These are phyloP conservation scores for Nakaseomyces glabratus DNA, from an alignment of 1,139 yeast genomes.

Conservation along the genomic window DNA sequence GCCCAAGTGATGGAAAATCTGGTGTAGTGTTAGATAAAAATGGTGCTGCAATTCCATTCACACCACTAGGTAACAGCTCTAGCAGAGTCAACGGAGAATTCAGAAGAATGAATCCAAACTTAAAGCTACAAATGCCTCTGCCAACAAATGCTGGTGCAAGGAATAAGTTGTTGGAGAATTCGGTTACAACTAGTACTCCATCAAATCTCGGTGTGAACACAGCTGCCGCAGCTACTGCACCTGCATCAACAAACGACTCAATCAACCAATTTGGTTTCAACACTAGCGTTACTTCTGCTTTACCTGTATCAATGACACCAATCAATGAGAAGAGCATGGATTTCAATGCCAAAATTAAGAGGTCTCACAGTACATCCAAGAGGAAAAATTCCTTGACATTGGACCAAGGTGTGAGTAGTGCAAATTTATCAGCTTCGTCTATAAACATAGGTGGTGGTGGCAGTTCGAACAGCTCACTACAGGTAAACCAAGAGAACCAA, in stretches of 20 bases:
- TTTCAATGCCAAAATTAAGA: constrained; percentile 17
- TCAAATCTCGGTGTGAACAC: constrained; percentile 10
- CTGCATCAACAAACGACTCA: constrained; percentile 29
- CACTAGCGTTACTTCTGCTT: constrained; percentile 41
- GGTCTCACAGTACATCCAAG: constrained; percentile 23
- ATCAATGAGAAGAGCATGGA: constrained; percentile 49
- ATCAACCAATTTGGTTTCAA: constrained; percentile 61
- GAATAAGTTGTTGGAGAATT: constrained; percentile 29
- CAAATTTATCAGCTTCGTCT: background rate
- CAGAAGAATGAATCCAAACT: constrained; percentile 33
- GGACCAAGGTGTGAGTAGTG: constrained; percentile 6
- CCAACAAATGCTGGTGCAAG: constrained; percentile 33
- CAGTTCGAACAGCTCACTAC: background rate
- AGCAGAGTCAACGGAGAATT: constrained; percentile 28
- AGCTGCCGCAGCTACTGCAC: constrained; percentile 10
- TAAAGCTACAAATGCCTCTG: constrained; percentile 43
- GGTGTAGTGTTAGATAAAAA: background rate
- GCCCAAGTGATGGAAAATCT: constrained; percentile 1
- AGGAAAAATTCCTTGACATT: constrained; percentile 14
- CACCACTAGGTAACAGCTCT: constrained; percentile 8
- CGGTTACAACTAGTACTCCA: constrained; percentile 11
- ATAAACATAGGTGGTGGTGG: too few species aligned
- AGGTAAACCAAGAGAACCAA: background rate
- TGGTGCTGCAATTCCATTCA: constrained; percentile 5
- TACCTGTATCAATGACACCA: constrained; percentile 68